Evolutionary conservation across 169 alveolate genomes (phyloP).

Genomic region (Toxoplasma gondii): DNA sequence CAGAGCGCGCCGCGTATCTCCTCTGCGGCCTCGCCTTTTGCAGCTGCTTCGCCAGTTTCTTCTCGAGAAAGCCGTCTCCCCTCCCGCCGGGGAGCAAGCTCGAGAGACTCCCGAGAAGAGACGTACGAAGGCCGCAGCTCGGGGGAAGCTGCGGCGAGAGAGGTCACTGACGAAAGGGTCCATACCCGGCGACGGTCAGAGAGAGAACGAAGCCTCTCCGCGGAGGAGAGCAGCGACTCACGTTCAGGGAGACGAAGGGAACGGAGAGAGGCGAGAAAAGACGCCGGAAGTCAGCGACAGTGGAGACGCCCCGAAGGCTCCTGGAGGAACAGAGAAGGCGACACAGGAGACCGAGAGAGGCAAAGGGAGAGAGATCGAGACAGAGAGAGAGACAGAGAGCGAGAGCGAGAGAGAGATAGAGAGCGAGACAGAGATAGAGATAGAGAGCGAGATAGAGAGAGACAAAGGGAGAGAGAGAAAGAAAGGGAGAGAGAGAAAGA

Average conservation of each 20-base stretch:
- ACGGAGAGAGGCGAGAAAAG: background rate
- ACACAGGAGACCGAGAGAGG: too few species aligned
- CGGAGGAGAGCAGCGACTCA: background rate
- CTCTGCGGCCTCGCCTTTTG: background rate
- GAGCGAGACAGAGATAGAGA: background rate
- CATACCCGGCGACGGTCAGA: too few species aligned
- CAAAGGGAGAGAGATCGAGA: background rate
- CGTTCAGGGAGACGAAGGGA: background rate
- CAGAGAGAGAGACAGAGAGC: too few species aligned
- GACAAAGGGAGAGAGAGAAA: background rate
- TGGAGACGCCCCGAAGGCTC: background rate
- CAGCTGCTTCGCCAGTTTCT: background rate
- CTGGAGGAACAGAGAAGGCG: too few species aligned
- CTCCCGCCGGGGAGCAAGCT: background rate
- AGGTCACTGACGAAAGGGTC: background rate
- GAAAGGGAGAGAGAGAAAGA: background rate
- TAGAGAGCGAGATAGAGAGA: background rate
- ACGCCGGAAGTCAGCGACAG: background rate
- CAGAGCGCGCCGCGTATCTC: background rate
- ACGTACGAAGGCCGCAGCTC: background rate
- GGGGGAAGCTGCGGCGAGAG: background rate
- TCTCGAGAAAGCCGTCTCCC: background rate
- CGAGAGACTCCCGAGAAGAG: background rate
- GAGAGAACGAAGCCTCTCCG: background rate
- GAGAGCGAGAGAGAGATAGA: background rate